These are phyloP conservation scores for Balansia obtecta DNA, from an alignment of 2,329 filamentous ascomycete genomes.

Conservation along the genomic window DNA sequence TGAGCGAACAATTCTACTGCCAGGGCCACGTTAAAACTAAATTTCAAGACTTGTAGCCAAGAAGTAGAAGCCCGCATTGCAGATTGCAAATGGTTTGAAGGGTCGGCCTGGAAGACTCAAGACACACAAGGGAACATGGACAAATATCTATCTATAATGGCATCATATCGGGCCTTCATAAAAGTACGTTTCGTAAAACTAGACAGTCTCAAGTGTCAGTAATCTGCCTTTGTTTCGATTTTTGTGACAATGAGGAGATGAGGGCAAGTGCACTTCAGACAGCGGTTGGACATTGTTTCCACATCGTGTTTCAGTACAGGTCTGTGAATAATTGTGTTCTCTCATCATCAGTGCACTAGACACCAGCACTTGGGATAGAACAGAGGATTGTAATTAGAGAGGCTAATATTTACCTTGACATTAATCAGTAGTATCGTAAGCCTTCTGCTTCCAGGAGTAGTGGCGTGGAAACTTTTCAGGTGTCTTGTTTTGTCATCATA, in stretches of 20 bases:
- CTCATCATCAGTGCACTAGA: conserved; percentile 46
- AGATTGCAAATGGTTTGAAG: too few relatives aligned
- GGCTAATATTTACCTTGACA: conserved; percentile 25
- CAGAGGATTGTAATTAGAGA: conserved; percentile 2
- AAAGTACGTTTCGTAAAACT: neutral
- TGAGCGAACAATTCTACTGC: conserved; percentile 14
- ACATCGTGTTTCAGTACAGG: conserved; percentile 68
- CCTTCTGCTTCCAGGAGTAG: conserved; percentile 6
- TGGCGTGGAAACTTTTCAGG: conserved; percentile 66
- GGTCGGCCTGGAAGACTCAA: neutral
- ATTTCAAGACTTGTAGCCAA: neutral
- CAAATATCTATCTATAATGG: neutral
- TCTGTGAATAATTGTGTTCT: conserved; percentile 60
- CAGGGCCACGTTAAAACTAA: too few relatives aligned
- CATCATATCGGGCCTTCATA: neutral
- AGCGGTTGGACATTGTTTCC: conserved; percentile 70
- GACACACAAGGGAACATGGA: neutral
- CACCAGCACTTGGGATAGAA: conserved; percentile 2
- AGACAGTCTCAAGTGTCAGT: conserved; percentile 2
- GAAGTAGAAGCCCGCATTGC: neutral
- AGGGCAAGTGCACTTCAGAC: conserved; percentile 41
- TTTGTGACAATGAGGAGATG: neutral
- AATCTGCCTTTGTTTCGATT: neutral
- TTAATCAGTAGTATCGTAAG: neutral
- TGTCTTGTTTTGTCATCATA: conserved; percentile 62